Evolutionary conservation across 1,284 basidiomycete species (phyloP).

Genomic region (Mycena sp.): DNA sequence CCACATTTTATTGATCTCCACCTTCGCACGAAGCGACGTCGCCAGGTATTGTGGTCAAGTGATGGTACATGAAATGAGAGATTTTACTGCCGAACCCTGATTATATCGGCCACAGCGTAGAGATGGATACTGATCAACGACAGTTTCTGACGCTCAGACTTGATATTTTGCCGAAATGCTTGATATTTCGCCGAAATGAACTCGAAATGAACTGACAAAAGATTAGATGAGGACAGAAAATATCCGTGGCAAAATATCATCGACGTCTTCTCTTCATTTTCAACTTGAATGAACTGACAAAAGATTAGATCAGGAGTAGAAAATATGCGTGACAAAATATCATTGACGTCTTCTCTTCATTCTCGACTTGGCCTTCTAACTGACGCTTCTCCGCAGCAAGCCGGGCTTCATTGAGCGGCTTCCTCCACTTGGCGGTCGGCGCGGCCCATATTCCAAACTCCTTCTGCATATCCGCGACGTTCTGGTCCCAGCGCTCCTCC

Average conservation of each 20-base stretch:
- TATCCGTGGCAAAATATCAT: too few relatives aligned
- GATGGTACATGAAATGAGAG: too few relatives aligned
- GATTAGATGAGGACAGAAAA: too few relatives aligned
- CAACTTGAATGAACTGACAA: background rate
- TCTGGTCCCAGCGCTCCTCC: constrained; percentile 94
- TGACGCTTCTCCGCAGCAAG: constrained; percentile 50
- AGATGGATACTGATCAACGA: background rate
- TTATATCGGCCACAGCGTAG: background rate
- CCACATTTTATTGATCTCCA: too few relatives aligned
- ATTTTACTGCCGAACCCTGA: too few relatives aligned
- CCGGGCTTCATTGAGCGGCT: constrained; percentile 64
- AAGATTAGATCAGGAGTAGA: too few relatives aligned
- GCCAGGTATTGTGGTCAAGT: background rate
- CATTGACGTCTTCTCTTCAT: background rate
- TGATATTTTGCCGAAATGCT: background rate
- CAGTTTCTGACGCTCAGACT: background rate
- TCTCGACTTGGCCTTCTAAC: background rate
- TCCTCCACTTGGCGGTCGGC: constrained; percentile 71
- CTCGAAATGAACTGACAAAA: constrained; percentile 21
- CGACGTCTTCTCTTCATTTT: background rate
- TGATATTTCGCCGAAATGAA: constrained; percentile 23
- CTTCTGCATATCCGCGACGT: constrained; percentile 80
- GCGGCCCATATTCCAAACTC: constrained; percentile 89
- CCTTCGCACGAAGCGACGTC: too few relatives aligned
- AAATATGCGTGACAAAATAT: too few relatives aligned